A percentile compares a stretch with the other conserved stretches of the same genome.
Conservation (phyloP, 2,329 filamentous ascomycete genomes). For the Aspergillus tanneri region DNA sequence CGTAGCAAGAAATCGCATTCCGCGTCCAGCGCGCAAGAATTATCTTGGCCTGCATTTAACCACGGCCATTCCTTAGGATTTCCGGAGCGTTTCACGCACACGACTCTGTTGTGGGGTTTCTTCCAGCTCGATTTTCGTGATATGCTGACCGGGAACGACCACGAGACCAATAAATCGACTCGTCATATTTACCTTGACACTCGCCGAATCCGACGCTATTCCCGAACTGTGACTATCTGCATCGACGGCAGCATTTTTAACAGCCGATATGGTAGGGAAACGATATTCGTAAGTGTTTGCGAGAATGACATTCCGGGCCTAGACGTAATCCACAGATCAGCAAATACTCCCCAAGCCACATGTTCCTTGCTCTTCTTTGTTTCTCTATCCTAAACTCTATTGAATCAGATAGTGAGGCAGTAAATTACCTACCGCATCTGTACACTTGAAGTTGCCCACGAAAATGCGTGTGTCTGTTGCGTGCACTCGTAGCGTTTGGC, state of each 20-base stretch:
- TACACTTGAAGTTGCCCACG: conserved; percentile 88
- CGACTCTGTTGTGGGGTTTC: conserved; percentile 46
- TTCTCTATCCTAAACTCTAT: conserved; percentile 1
- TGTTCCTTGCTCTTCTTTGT: conserved; percentile 7
- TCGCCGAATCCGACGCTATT: conserved; percentile 19
- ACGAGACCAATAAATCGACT: conserved; percentile 86
- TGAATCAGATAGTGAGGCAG: conserved; percentile 10
- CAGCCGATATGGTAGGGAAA: conserved; percentile 59
- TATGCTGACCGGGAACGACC: conserved; percentile 81
- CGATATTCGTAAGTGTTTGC: conserved; percentile 87
- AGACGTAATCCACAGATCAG: conserved; percentile 18
- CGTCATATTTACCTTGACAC: conserved; percentile 68
- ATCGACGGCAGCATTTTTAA: conserved; percentile 43
- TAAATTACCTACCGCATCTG: conserved; percentile 68
- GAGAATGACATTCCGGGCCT: conserved; percentile 89
- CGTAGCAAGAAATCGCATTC: neutral
- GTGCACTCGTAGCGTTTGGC: conserved; percentile 74
- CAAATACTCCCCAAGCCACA: conserved; percentile 1
- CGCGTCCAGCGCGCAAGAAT: neutral
- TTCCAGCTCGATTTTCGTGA: conserved; percentile 85
- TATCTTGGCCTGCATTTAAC: conserved; percentile 3
- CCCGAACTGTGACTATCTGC: conserved; percentile 24
- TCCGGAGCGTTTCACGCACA: conserved; percentile 20
- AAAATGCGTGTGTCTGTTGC: conserved; percentile 85
- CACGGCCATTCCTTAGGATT: conserved; percentile 14